Evolutionary conservation across 2,329 filamentous ascomycete genomes (phyloP).

Genomic region (Beauveria varroae): DNA sequence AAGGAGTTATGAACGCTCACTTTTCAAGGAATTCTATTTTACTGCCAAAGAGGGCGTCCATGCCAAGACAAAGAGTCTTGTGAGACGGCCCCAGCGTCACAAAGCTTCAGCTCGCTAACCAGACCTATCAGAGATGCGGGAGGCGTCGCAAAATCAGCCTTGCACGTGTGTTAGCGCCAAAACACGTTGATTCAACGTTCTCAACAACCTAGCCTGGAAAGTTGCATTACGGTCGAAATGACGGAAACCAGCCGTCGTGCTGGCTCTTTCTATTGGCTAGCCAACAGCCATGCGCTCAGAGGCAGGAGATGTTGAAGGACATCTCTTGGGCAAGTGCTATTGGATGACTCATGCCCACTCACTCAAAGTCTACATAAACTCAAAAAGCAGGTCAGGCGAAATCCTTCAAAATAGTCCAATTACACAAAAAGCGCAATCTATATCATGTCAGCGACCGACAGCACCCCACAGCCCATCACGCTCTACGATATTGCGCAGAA

Average conservation of each 20-base stretch:
- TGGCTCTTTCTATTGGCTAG: no score
- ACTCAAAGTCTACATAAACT: neutral
- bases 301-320: no score
- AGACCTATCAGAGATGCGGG: conserved; percentile 7
- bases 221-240: neutral
- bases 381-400: neutral
- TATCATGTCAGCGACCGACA: neutral
- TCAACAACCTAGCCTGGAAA: neutral
- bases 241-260: neutral
- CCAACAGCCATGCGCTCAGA: no score
- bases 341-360: neutral
- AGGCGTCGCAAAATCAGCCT: conserved; percentile 10
- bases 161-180: neutral
- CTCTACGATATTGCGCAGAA: conserved; percentile 36
- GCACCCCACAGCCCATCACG: conserved; percentile 16
- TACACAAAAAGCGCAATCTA: neutral
- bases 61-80: conserved; percentile 2
- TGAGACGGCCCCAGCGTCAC: neutral
- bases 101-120: conserved; percentile 9
- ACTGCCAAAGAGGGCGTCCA: neutral
- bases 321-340: neutral
- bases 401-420: neutral
- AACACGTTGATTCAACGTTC: neutral
- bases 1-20: no score
- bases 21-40: no score